A percentile compares a stretch with the other conserved stretches of the same genome.
phyloP scores from a whole-genome alignment of 169 alveolate genomes.

The Plasmodium reichenowi region DNA sequence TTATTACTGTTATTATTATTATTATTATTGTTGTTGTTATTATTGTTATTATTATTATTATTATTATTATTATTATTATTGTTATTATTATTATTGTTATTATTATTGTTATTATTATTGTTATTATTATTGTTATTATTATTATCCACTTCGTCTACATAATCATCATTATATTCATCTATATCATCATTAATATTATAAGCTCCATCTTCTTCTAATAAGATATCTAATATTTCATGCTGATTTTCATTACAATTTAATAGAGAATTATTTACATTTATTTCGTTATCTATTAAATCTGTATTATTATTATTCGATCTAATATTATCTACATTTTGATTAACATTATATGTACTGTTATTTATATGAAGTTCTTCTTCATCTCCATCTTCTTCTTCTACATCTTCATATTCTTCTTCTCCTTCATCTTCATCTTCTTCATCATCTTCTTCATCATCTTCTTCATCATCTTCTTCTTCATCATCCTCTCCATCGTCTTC shows the following conservation, averaged over 20 bases:
- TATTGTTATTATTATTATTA: not conserved
- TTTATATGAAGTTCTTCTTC: conserved; percentile 49
- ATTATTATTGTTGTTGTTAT: not conserved
- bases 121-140: not conserved
- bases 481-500: conserved; percentile 59
- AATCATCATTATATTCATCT: conserved; percentile 75
- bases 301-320: conserved; percentile 33
- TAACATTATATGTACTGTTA: conserved; percentile 40
- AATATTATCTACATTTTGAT: conserved; percentile 35
- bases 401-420: conserved; percentile 5
- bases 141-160: conserved; percentile 39
- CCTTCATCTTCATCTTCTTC: conserved; percentile 16
- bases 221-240: conserved; percentile 64
- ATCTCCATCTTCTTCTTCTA: conserved; percentile 36
- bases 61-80: not conserved
- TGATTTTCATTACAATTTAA: conserved; percentile 64
- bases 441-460: conserved; percentile 47
- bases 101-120: not conserved
- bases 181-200: conserved; percentile 74
- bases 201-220: conserved; percentile 74
- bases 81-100: not conserved
- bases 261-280: conserved; percentile 50
- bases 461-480: conserved; percentile 41
- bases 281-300: conserved; percentile 48
- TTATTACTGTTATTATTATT: not conserved